Evolutionary conservation across 495 filamentous ascomycete species (phyloP).

Genomic region (Aspergillus haitiensis): DNA sequence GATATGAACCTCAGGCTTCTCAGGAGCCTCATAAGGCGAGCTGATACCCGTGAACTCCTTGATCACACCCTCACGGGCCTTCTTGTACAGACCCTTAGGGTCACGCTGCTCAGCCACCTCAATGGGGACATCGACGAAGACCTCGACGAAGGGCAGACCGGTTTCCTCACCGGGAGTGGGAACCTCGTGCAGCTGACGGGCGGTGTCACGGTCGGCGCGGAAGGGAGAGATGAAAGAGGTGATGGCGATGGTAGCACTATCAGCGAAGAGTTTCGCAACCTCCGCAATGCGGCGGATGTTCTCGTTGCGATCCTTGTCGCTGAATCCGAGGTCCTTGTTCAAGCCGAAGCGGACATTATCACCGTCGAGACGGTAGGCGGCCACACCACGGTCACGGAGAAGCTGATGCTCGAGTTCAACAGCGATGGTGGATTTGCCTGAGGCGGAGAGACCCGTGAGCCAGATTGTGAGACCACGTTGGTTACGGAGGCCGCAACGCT

Average conservation of each 20-base stretch:
- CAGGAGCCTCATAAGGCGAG: conserved; percentile 90
- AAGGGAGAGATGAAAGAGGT: conserved; percentile 98
- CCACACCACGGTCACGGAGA: conserved; percentile 66
- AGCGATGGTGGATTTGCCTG: conserved; percentile 94
- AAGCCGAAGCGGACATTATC: conserved; percentile 98
- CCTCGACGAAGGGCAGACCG: conserved; percentile 83
- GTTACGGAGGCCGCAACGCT: conserved; percentile 76
- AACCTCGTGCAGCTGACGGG: conserved; percentile 72
- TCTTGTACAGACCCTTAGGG: conserved; percentile 97
- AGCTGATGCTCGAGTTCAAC: conserved; percentile 95
- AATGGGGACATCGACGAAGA: conserved; percentile 84
- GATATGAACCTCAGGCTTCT: conserved; percentile 81
- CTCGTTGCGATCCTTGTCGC: conserved; percentile 88
- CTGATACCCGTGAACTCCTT: conserved; percentile 94
- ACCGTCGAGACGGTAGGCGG: conserved; percentile 92
- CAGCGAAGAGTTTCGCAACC: conserved; percentile 95
- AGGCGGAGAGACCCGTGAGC: conserved; percentile 95
- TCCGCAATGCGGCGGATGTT: conserved; percentile 96
- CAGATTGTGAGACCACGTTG: conserved; percentile 94
- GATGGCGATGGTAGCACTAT: conserved; percentile 80
- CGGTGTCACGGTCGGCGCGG: conserved; percentile 76
- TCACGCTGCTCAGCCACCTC: conserved; percentile 92
- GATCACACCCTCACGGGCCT: conserved; percentile 87
- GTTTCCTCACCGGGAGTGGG: conserved; percentile 49
- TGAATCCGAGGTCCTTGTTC: conserved; percentile 96